phyloP scores from a whole-genome alignment of 805 yeast genomes.

The Lipomyces sp. region DNA sequence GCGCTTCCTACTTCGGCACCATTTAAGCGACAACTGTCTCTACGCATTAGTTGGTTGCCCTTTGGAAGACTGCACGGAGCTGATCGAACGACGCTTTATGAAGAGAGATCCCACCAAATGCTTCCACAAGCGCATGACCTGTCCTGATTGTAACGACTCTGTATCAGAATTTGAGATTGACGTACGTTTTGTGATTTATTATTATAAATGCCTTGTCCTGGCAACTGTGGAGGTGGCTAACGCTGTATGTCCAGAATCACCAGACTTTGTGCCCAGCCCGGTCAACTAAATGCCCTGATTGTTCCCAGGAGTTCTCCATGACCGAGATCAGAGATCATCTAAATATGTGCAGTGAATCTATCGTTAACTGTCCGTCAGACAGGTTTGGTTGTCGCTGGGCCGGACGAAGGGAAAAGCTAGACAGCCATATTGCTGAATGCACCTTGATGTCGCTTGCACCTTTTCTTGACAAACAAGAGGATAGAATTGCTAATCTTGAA shows the following conservation, averaged over 20 bases:
- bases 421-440: slow-evolving; percentile 41
- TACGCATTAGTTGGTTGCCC: slow-evolving; percentile 50
- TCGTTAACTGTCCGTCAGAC: slow-evolving; percentile 40
- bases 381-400: slow-evolving; percentile 43
- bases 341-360: slow-evolving; percentile 34
- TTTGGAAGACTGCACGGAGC: slow-evolving; percentile 39
- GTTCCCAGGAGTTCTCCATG: slow-evolving; percentile 26
- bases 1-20: slow-evolving; percentile 62
- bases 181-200: slow-evolving; percentile 19
- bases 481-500: slow-evolving; percentile 41
- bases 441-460: slow-evolving; percentile 41
- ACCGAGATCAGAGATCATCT: slow-evolving; percentile 34
- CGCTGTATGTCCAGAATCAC: slow-evolving; percentile 1
- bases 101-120: slow-evolving; percentile 24
- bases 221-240: too few relatives aligned
- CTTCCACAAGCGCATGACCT: slow-evolving; percentile 37
- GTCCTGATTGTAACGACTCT: slow-evolving; percentile 35
- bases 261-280: slow-evolving; percentile 25
- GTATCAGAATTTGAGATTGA: slow-evolving; percentile 18
- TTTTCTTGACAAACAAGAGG: slow-evolving; percentile 40
- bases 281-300: slow-evolving; percentile 33
- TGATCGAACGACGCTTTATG: slow-evolving; percentile 36
- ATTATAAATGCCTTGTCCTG: neutral
- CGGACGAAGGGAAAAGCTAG: slow-evolving; percentile 36
- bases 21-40: slow-evolving; percentile 51